phyloP scores from a whole-genome alignment of 2,329 filamentous ascomycete species.

The Malbranchea cinnamomea region DNA sequence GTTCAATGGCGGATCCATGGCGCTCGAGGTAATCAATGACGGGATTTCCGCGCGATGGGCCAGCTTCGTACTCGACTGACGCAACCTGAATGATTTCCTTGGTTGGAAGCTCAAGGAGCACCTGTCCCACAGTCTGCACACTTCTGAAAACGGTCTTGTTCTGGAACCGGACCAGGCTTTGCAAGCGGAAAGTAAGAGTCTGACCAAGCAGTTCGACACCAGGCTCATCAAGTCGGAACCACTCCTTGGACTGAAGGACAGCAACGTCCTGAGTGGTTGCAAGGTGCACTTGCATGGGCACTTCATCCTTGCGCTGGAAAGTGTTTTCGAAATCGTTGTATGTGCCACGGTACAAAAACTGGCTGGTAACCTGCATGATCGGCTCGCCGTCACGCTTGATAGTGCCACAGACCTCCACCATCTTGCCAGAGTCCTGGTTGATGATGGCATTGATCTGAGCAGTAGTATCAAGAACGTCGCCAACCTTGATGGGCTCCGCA shows the following conservation, averaged over 20 bases:
- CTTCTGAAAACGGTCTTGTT: slow-evolving; percentile 83
- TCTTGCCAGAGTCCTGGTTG: slow-evolving; percentile 96
- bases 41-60: slow-evolving; percentile 83
- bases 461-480: slow-evolving; percentile 79
- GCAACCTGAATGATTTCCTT: slow-evolving; percentile 97
- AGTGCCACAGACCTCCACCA: slow-evolving; percentile 99
- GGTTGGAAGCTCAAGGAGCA: slow-evolving; percentile 82
- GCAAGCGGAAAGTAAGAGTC: slow-evolving; percentile 88
- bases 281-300: slow-evolving; percentile 83
- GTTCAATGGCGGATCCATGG: slow-evolving; percentile 81
- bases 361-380: slow-evolving; percentile 97
- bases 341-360: slow-evolving; percentile 87
- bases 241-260: slow-evolving; percentile 89
- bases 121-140: slow-evolving; percentile 82
- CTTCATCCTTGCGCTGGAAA: slow-evolving; percentile 94
- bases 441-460: slow-evolving; percentile 95
- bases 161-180: slow-evolving; percentile 86
- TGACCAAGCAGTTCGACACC: slow-evolving; percentile 82
- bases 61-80: slow-evolving; percentile 91
- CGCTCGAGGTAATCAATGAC: slow-evolving; percentile 92
- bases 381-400: slow-evolving; percentile 69
- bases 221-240: slow-evolving; percentile 78
- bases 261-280: slow-evolving; percentile 81
- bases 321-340: slow-evolving; percentile 96
- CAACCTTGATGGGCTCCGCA: slow-evolving; percentile 87